Evolutionary conservation across 2,329 filamentous ascomycete species (phyloP).

Genomic region (Cytospora schulzeri): DNA sequence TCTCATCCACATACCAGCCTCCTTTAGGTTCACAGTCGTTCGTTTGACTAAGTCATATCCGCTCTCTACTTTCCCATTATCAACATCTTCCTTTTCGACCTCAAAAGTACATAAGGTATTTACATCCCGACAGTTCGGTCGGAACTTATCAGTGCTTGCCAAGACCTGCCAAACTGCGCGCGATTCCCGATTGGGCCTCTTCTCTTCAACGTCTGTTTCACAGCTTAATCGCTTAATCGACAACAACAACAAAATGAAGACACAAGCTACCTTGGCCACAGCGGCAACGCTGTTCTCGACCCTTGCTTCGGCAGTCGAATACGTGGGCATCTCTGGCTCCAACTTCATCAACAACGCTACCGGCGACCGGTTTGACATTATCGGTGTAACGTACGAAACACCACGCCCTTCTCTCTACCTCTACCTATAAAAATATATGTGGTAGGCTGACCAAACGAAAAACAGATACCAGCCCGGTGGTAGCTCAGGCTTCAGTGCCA

Average conservation of each 20-base stretch:
- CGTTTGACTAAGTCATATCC: slow-evolving; percentile 8
- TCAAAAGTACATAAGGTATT: neutral
- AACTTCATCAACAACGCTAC: slow-evolving; percentile 57
- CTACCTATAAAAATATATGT: too few relatives aligned
- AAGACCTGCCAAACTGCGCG: slow-evolving; percentile 12
- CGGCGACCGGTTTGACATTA: slow-evolving; percentile 59
- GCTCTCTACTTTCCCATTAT: neutral
- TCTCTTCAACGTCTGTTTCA: slow-evolving; percentile 1
- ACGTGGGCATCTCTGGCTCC: slow-evolving; percentile 22
- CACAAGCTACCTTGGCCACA: slow-evolving; percentile 23
- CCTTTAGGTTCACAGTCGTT: neutral
- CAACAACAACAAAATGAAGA: slow-evolving; percentile 21
- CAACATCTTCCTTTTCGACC: neutral
- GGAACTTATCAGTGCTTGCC: slow-evolving; percentile 13
- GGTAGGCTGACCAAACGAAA: slow-evolving; percentile 12
- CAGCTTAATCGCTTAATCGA: neutral
- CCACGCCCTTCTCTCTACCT: neutral
- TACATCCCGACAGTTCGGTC: slow-evolving; percentile 9
- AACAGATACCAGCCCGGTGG: slow-evolving; percentile 61
- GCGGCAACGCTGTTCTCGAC: slow-evolving; percentile 27
- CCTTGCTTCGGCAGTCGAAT: slow-evolving; percentile 24
- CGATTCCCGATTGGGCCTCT: slow-evolving; percentile 16
- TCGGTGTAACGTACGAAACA: slow-evolving; percentile 52
- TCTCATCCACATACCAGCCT: neutral
- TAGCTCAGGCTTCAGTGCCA: slow-evolving; percentile 58